Conservation (phyloP, 2,329 filamentous ascomycete species). For the Colletotrichum gloeosporioides region DNA sequence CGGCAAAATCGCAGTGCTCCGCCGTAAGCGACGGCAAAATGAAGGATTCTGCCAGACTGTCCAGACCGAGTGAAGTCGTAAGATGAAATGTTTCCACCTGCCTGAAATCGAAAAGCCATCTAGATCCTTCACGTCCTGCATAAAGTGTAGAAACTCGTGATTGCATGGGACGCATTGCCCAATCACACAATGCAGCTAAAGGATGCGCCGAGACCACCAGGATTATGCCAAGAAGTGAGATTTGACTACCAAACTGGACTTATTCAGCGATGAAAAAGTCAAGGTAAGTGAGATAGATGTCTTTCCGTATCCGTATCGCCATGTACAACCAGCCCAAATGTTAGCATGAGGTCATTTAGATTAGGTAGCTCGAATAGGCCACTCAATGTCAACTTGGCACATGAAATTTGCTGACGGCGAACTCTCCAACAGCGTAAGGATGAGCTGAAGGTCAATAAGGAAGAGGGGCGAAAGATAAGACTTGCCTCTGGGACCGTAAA, state of each 20-base stretch:
- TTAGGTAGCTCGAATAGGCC: not conserved
- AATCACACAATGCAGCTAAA: not conserved
- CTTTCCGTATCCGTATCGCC: not conserved
- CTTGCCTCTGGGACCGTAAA: not conserved
- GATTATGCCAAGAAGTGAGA: slow-evolving; percentile 10
- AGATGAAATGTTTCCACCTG: not conserved
- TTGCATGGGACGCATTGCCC: not conserved
- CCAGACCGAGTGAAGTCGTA: not conserved
- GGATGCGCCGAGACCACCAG: slow-evolving; percentile 7
- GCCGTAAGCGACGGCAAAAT: not conserved
- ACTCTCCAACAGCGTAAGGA: not conserved
- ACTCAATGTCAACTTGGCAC: not conserved
- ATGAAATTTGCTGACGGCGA: not conserved
- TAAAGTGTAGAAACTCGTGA: not conserved
- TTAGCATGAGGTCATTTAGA: not conserved
- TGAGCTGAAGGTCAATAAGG: not conserved
- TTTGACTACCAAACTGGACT: not conserved
- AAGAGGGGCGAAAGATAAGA: not conserved
- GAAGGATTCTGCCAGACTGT: not conserved
- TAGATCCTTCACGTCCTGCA: not conserved
- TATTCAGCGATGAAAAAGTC: not conserved
- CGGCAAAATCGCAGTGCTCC: not conserved
- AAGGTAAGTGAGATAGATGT: not conserved
- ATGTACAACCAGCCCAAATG: not conserved
- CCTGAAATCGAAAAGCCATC: not conserved